Conservation (phyloP, 1,139 yeast genomes). For the Kurtzmaniella quercitrusa region DNA sequence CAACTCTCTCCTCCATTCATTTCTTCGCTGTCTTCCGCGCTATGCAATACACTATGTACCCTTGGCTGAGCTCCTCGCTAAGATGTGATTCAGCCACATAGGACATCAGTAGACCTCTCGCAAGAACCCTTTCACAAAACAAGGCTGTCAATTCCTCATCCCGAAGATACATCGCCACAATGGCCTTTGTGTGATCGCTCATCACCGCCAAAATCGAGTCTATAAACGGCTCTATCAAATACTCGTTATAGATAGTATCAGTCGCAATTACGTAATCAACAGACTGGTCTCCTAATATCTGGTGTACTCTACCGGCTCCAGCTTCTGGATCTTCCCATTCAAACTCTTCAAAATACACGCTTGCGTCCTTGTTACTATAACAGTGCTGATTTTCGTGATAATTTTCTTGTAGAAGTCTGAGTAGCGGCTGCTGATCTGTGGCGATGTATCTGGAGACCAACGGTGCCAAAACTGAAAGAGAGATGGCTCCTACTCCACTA, state of each 20-base stretch:
- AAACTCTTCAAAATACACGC: conserved; percentile 44
- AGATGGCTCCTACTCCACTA: conserved; percentile 58
- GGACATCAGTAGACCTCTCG: conserved; percentile 16
- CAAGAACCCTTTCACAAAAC: conserved; percentile 33
- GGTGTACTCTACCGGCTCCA: conserved; percentile 22
- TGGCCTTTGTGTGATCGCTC: conserved; percentile 27
- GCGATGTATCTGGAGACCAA: conserved; percentile 40
- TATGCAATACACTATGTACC: conserved; percentile 44
- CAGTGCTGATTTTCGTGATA: conserved; percentile 30
- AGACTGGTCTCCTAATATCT: conserved; percentile 16
- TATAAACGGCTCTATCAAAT: conserved; percentile 49
- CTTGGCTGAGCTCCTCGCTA: conserved; percentile 26
- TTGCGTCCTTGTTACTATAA: neutral
- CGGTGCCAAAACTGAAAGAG: conserved; percentile 44
- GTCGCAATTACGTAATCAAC: conserved; percentile 53
- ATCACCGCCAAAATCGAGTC: conserved; percentile 35
- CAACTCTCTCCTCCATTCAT: neutral
- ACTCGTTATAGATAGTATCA: conserved; percentile 70
- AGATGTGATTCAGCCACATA: conserved; percentile 25
- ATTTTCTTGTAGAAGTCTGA: conserved; percentile 49
- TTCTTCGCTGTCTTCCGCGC: neutral
- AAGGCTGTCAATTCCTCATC: conserved; percentile 47
- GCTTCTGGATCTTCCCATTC: conserved; percentile 60
- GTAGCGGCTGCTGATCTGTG: conserved; percentile 57
- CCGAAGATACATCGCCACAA: conserved; percentile 55